These are phyloP conservation scores for Wickerhamomyces chambardii DNA, from an alignment of 805 yeast species.

Conservation along the genomic window DNA sequence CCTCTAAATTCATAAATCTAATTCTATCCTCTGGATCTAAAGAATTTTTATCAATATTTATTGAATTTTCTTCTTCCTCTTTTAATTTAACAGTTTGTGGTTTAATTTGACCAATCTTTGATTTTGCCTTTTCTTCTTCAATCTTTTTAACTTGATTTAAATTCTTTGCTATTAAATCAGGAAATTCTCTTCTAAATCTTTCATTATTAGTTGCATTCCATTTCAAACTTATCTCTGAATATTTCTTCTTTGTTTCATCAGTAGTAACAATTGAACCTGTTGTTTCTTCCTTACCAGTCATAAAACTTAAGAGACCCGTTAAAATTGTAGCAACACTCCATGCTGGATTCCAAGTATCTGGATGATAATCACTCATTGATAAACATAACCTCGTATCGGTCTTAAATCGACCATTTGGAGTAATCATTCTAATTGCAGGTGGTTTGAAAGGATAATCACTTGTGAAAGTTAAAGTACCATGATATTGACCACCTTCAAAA, in stretches of 20 bases:
- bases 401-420: conserved; percentile 85
- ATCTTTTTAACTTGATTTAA: conserved; percentile 15
- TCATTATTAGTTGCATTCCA: conserved; percentile 52
- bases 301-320: conserved; percentile 81
- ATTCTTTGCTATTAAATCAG: conserved; percentile 45
- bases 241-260: conserved; percentile 41
- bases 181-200: conserved; percentile 55
- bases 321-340: conserved; percentile 90
- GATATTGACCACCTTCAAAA: conserved; percentile 80
- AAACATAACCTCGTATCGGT: conserved; percentile 77
- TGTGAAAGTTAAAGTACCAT: conserved; percentile 80
- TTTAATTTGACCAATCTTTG: too few species aligned
- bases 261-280: conserved; percentile 74
- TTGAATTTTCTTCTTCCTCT: conserved; percentile 1
- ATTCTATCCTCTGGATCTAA: conserved; percentile 59
- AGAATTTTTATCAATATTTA: conserved; percentile 30
- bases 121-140: conserved; percentile 10
- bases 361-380: conserved; percentile 93
- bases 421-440: conserved; percentile 80
- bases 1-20: conserved; percentile 26
- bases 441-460: conserved; percentile 87
- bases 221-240: conserved; percentile 50
- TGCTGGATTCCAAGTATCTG: conserved; percentile 93
- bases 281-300: conserved; percentile 82
- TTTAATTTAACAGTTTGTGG: too few species aligned